phyloP scores from a whole-genome alignment of 192 early-diverging fungal genomes.

The Podila epigama region DNA sequence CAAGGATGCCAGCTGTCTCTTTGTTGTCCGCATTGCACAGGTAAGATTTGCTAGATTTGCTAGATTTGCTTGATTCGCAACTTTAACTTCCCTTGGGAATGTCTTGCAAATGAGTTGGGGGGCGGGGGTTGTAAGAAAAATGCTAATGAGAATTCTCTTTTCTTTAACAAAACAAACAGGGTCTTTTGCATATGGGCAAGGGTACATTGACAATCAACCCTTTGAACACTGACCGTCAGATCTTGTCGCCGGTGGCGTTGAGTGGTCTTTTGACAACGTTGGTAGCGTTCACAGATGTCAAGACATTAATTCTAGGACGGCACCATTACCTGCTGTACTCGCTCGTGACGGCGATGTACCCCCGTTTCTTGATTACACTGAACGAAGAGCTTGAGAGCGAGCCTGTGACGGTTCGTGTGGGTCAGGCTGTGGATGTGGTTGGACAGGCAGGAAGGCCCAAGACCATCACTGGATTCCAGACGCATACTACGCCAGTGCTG shows the following conservation, averaged over 20 bases:
- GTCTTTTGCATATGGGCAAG: conserved; percentile 96
- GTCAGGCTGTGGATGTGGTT: conserved; percentile 99
- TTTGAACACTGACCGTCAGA: conserved; percentile 88
- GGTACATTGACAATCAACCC: conserved; percentile 97
- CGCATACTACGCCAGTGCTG: conserved; percentile 96
- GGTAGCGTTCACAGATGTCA: conserved; percentile 90
- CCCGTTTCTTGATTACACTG: conserved; percentile 97
- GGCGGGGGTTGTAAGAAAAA: too few relatives aligned
- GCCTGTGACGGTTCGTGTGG: conserved; percentile 92
- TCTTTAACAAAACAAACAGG: conserved; percentile 45
- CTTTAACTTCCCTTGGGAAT: background rate
- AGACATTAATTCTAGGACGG: conserved; percentile 88
- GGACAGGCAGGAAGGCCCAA: conserved; percentile 98
- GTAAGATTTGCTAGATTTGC: conserved; percentile 21
- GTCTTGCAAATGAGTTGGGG: too few relatives aligned
- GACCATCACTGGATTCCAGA: conserved; percentile 99
- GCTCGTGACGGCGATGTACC: conserved; percentile 94
- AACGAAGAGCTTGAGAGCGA: conserved; percentile 88
- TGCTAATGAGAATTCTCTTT: background rate
- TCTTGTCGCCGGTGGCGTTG: conserved; percentile 90
- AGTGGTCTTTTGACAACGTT: conserved; percentile 89
- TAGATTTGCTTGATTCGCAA: background rate
- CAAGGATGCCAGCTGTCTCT: conserved; percentile 90
- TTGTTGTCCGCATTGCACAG: conserved; percentile 87
- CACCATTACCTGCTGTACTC: conserved; percentile 96